Conservation (phyloP, 352 stramenopile species). For the Pythium aphanidermatum region DNA sequence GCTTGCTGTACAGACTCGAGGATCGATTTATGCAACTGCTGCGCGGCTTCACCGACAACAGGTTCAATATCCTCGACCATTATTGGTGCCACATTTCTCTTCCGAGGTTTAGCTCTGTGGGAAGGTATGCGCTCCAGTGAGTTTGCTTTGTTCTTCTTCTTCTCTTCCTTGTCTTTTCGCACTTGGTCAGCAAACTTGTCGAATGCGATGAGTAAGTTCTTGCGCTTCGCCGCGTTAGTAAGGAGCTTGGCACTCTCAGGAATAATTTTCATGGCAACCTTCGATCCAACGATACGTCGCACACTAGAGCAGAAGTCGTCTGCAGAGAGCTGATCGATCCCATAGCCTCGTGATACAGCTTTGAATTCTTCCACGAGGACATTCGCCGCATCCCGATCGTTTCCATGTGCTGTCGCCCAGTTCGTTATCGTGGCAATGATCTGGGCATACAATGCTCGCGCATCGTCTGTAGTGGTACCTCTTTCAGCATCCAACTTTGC, state of each 20-base stretch:
- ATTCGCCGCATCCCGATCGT: constrained; percentile 31
- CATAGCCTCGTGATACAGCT: constrained; percentile 44
- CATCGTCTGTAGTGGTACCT: constrained; percentile 28
- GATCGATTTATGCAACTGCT: constrained; percentile 80
- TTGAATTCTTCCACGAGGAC: constrained; percentile 60
- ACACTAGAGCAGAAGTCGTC: constrained; percentile 73
- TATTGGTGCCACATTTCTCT: constrained; percentile 32
- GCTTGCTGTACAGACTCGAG: constrained; percentile 67
- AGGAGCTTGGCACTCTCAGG: constrained; percentile 67
- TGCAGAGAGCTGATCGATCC: constrained; percentile 52
- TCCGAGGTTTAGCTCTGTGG: constrained; percentile 30
- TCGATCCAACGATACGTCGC: constrained; percentile 61
- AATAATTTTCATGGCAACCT: constrained; percentile 67
- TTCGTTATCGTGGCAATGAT: constrained; percentile 57
- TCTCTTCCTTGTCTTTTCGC: constrained; percentile 69
- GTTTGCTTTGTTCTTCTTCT: constrained; percentile 53
- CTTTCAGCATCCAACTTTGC: constrained; percentile 14
- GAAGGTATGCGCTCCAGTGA: constrained; percentile 23
- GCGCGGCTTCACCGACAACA: constrained; percentile 74
- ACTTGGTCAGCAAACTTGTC: constrained; percentile 60
- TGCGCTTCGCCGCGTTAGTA: constrained; percentile 46
- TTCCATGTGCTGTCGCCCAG: constrained; percentile 51
- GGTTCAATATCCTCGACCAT: constrained; percentile 78
- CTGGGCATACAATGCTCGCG: constrained; percentile 53
- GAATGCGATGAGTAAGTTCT: constrained; percentile 45